These are phyloP conservation scores for Mycosphaerella sp. DNA, from an alignment of 2,329 filamentous ascomycete species.

Conservation along the genomic window DNA sequence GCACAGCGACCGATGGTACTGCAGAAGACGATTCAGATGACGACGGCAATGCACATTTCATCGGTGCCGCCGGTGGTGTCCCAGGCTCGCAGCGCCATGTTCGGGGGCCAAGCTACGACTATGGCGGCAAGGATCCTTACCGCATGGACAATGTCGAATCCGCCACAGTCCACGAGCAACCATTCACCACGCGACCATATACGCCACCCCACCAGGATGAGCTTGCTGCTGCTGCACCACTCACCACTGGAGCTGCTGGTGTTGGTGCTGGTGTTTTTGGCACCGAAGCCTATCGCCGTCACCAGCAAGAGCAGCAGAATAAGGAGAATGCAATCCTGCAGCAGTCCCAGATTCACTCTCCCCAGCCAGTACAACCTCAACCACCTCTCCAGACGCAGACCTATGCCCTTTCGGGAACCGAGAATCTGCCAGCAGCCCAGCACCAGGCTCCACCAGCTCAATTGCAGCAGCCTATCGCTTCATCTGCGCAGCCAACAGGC, in stretches of 20 bases:
- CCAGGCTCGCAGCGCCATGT: slow-evolving; percentile 27
- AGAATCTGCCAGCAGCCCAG: slow-evolving; percentile 2
- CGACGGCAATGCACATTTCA: slow-evolving; percentile 59
- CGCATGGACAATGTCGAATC: slow-evolving; percentile 24
- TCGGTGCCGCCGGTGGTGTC: slow-evolving; percentile 42
- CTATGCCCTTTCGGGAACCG: slow-evolving; percentile 11
- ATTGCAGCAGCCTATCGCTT: slow-evolving; percentile 7
- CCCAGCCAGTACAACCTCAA: slow-evolving; percentile 14
- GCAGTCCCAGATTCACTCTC: neutral
- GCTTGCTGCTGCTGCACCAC: slow-evolving; percentile 37
- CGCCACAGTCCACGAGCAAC: slow-evolving; percentile 14
- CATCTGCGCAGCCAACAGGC: slow-evolving; percentile 15
- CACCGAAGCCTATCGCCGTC: slow-evolving; percentile 20
- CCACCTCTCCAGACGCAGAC: slow-evolving; percentile 23
- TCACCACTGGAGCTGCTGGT: slow-evolving; percentile 32
- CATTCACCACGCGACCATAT: slow-evolving; percentile 24
- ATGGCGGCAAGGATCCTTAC: slow-evolving; percentile 28
- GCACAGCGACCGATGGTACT: slow-evolving; percentile 76
- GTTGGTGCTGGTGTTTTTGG: slow-evolving; percentile 36
- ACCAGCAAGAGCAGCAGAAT: slow-evolving; percentile 16
- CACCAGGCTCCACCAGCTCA: slow-evolving; percentile 19
- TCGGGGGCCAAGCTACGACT: slow-evolving; percentile 19
- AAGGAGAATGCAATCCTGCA: slow-evolving; percentile 5
- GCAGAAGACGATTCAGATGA: slow-evolving; percentile 49
- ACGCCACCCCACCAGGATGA: slow-evolving; percentile 14